phyloP scores from a whole-genome alignment of 257 asterid species.

The Anisodus tanguticus region DNA sequence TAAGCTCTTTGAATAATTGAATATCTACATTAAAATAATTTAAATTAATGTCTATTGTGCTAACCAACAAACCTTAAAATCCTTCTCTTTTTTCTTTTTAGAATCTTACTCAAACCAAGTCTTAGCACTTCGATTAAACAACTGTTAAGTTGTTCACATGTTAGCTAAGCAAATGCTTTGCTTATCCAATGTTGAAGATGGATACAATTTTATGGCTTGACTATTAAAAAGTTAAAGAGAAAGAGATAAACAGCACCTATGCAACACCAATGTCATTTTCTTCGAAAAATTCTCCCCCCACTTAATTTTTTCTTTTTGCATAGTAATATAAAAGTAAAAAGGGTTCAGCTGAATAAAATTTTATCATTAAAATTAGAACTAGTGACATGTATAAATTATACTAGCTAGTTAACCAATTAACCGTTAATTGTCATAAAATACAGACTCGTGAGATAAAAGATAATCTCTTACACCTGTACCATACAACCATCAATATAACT shows the following conservation, averaged over 20 bases:
- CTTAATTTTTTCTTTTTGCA: neutral
- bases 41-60: neutral
- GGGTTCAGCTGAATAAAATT: neutral
- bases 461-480: neutral
- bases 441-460: neutral
- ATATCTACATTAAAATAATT: neutral
- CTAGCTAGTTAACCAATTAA: neutral
- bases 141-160: conserved; percentile 28
- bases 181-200: conserved; percentile 20
- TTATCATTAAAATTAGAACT: neutral
- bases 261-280: conserved; percentile 7
- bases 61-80: conserved; percentile 25
- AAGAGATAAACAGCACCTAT: neutral
- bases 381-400: neutral
- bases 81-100: neutral
- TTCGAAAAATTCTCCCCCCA: neutral
- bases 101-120: conserved; percentile 28
- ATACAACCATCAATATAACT: neutral
- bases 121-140: conserved; percentile 20
- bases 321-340: neutral
- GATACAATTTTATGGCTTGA: neutral
- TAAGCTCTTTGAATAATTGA: conserved; percentile 27
- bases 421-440: no score
- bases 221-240: neutral
- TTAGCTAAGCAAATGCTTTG: conserved; percentile 18